Conservation (phyloP, 306 rosid genomes). For the Sechiopsis laciniata region DNA sequence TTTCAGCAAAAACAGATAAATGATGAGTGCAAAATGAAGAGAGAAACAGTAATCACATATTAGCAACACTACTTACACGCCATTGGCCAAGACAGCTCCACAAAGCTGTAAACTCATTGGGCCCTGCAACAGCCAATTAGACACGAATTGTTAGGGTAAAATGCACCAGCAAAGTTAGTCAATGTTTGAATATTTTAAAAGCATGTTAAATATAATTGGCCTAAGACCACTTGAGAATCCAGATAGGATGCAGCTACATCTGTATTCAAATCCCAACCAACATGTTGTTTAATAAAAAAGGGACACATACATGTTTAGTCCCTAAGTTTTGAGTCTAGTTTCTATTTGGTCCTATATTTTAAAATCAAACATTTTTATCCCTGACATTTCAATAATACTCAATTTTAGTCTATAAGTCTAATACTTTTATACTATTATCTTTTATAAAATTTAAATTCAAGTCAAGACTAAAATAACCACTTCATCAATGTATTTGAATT, state of each 20-base stretch:
- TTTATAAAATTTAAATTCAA: too few relatives aligned
- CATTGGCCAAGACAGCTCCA: slow-evolving; percentile 83
- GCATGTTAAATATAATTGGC: not conserved
- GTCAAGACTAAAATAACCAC: too few relatives aligned
- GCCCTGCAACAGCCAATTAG: slow-evolving; percentile 44
- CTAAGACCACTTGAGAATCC: not conserved
- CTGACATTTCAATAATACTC: too few relatives aligned
- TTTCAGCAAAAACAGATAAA: not conserved
- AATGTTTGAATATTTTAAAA: not conserved
- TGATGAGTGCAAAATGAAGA: not conserved
- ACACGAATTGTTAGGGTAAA: slow-evolving; percentile 16
- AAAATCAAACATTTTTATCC: too few relatives aligned
- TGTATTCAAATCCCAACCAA: not conserved
- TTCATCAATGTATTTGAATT: too few relatives aligned
- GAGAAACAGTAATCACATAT: not conserved
- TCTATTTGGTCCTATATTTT: too few relatives aligned
- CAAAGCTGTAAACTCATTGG: slow-evolving; percentile 62
- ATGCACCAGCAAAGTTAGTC: not conserved
- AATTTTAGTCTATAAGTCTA: too few relatives aligned
- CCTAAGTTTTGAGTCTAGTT: too few relatives aligned
- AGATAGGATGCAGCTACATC: not conserved
- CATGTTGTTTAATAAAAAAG: not conserved
- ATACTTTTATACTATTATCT: too few relatives aligned
- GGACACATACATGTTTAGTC: too few relatives aligned
- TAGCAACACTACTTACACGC: slow-evolving; percentile 50